These are phyloP conservation scores for Chalara sp. DNA, from an alignment of 2,329 filamentous ascomycete species.

Conservation along the genomic window DNA sequence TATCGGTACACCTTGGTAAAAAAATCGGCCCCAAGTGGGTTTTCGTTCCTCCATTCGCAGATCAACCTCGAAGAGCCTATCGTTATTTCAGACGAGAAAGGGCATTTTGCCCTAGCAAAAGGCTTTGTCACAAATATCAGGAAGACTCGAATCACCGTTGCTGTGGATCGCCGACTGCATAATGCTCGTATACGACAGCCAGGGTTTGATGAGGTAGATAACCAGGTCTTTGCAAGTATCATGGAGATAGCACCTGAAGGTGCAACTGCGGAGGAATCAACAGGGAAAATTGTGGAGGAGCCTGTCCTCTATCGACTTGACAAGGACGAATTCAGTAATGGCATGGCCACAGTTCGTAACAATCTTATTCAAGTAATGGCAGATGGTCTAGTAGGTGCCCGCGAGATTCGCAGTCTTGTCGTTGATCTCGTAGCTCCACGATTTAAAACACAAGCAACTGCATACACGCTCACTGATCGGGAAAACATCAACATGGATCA, in stretches of 20 bases:
- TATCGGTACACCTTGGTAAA: slow-evolving; percentile 84
- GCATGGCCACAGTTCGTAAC: slow-evolving; percentile 90
- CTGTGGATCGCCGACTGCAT: slow-evolving; percentile 84
- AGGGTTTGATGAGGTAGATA: slow-evolving; percentile 68
- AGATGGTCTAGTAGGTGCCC: slow-evolving; percentile 62
- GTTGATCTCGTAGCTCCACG: slow-evolving; percentile 67
- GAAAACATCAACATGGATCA: slow-evolving; percentile 82
- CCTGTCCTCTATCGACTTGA: slow-evolving; percentile 76
- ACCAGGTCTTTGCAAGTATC: slow-evolving; percentile 85
- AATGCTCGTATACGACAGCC: slow-evolving; percentile 71
- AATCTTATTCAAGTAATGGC: slow-evolving; percentile 93
- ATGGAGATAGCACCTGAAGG: slow-evolving; percentile 71
- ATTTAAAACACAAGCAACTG: slow-evolving; percentile 62
- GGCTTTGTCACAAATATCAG: slow-evolving; percentile 79
- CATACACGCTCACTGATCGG: slow-evolving; percentile 55
- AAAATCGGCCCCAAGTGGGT: slow-evolving; percentile 48
- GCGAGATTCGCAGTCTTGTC: slow-evolving; percentile 70
- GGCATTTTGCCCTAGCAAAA: slow-evolving; percentile 90
- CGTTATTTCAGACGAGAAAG: slow-evolving; percentile 91
- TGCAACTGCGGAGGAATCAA: slow-evolving; percentile 41
- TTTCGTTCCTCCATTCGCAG: slow-evolving; percentile 89
- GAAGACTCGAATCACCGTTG: slow-evolving; percentile 72
- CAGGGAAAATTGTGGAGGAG: slow-evolving; percentile 44
- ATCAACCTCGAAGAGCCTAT: slow-evolving; percentile 82
- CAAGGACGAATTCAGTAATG: slow-evolving; percentile 97